Base-by-base conservation (phyloP, 495 filamentous ascomycete species). In the Paragyromitra xinjiangensis region DNA sequence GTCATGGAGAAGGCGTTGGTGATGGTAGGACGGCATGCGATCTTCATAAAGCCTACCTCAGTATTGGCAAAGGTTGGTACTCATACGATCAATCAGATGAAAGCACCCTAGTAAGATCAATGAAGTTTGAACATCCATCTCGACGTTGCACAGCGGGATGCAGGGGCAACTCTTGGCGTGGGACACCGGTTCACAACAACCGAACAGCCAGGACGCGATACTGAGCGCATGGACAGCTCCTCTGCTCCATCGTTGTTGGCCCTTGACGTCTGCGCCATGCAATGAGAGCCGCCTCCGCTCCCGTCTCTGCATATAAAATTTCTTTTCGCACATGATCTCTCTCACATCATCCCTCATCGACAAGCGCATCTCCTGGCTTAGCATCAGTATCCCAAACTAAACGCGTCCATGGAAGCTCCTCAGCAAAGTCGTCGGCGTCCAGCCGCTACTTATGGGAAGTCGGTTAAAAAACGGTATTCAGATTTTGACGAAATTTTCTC, bases 321-420 rank as follows among this genome's bases (percentile, higher is more conserved):
- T 53, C 24, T 50, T 76, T 75, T 64, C 61, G 37, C 59, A 71
- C 65, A 72, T 76, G 48, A 76, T 45, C 34, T 63, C 68, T 66
- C 69, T 64, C 51, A 34, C 73, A 65, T 76, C 73, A 42, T 64
- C 62, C 67, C 58, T 64, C 59, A 76, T 64, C 48, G 34, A 62
- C 42, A 63, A 55, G 39, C 64, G 12, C 40, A 74, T 63, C 69
- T 53, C 56, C 64, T 16, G 65, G n/a, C 58, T 34, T 58, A 64
- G 45, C 67, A 63, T 9, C 48, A 39, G 42, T 24, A 19, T 48
- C 55, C 16, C 42, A 69, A 63, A 62, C 69, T 24, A 67, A 79
- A 78, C 74, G 67, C 77, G 74, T 79, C 61, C 14, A 79, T 79
- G 77, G 73, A 79, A 71, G 77, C 53, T 59, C 61, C 51, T 61